Evolutionary conservation across 768 basidiomycete species (phyloP).

Genomic region (Mycena crocata): DNA sequence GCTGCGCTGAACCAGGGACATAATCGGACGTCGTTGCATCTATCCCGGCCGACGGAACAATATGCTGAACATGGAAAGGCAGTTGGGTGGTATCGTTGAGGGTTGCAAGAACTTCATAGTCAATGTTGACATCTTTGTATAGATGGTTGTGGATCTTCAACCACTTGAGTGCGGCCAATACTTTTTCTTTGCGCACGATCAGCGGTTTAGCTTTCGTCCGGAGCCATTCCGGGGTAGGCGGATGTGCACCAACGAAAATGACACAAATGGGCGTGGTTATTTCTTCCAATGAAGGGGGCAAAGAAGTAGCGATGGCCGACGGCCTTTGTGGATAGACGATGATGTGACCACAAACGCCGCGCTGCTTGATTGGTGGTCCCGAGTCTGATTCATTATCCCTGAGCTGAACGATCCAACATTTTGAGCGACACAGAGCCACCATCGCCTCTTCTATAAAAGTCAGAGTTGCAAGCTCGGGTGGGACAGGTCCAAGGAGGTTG

Average conservation of each 20-base stretch:
- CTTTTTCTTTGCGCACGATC: not conserved
- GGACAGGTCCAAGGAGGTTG: constrained; percentile 18
- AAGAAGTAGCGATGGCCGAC: not conserved
- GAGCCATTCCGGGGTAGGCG: not conserved
- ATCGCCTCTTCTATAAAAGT: constrained; percentile 23
- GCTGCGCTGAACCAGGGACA: not conserved
- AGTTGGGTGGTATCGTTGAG: not conserved
- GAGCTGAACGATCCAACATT: constrained; percentile 9
- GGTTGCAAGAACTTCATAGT: not conserved
- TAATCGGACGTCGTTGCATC: not conserved
- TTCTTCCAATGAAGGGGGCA: not conserved
- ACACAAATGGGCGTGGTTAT: not conserved
- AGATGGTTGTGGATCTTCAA: not conserved
- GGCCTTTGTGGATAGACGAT: not conserved
- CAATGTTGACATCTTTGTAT: not conserved
- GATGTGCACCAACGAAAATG: not conserved
- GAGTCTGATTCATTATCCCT: not conserved
- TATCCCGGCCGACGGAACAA: not conserved
- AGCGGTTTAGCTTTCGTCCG: not conserved
- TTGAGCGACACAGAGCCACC: constrained; percentile 25
- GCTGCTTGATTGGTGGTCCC: not conserved
- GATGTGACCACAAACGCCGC: not conserved
- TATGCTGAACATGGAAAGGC: not conserved
- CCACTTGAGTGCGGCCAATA: not conserved
- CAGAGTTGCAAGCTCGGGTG: constrained; percentile 8